Base-by-base conservation (phyloP, 208 protist genomes). In the Trypanosoma melophagium region DNA sequence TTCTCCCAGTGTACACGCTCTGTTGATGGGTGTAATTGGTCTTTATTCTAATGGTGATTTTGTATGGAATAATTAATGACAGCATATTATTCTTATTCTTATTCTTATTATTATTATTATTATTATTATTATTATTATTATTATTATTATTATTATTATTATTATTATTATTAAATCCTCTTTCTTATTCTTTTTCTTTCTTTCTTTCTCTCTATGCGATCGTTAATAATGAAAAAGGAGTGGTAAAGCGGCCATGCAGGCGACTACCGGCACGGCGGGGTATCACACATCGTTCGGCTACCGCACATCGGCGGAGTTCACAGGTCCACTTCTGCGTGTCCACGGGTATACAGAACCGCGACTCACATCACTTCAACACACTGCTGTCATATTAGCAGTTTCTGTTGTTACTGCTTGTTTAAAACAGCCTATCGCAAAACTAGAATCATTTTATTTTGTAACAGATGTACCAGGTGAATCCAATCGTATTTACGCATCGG, bases 381-480 rank as follows among this genome's bases (percentile, higher is more conserved):
- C 47, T 12, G 56, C 74, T 22, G 72, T 95, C n/a, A 69, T 92
- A 31, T 57, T 66, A 2, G 59, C 16, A 52, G 76, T 79, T 19
- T 86, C 86, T 28, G 19, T 67, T 35, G 38, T 65, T 7, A 74
- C 78, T 3, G 74, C 84, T n/a, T 67, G 57, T 13, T 51, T 83
- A 52, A 74, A 63, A 21, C 72, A 75, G 12, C 89, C 89, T 5
- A 76, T 92, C 28, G 50, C 49, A 10, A 81, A 89, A 45, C 61
- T 92, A 9, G 74, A 87, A 12, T 49, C 71, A n/a, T 87, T 94
- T 56, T 94, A 87, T 71, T 94, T 94, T 55, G 60, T 94, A 14
- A 79, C 74, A 47, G 86, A 94, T 53, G 84, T 92, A 1, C 86
- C 89, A 0, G 89, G 89, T 3, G 89, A 91, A 71, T 82, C 75